These are phyloP conservation scores for Venturia carpophila DNA, from an alignment of 2,329 filamentous ascomycete genomes.

Conservation along the genomic window DNA sequence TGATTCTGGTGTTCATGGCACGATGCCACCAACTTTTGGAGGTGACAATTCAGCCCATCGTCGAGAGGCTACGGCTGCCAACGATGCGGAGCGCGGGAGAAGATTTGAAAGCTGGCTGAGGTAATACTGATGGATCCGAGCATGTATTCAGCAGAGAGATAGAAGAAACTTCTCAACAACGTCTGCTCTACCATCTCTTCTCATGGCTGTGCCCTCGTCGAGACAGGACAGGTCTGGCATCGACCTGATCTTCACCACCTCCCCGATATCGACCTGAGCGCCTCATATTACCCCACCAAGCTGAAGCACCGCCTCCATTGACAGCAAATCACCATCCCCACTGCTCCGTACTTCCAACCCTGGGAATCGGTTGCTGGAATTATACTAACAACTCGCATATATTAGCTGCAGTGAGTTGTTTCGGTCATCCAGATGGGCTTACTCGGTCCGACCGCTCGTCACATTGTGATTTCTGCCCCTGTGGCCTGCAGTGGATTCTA, in stretches of 20 bases:
- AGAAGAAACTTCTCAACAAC: neutral
- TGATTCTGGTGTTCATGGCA: slow-evolving; percentile 6
- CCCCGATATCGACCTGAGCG: neutral
- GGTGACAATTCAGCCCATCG: neutral
- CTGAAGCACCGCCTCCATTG: neutral
- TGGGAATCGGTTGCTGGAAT: neutral
- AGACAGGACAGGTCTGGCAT: neutral
- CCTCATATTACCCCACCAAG: slow-evolving; percentile 3
- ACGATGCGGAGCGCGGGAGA: neutral
- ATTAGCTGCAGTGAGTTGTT: neutral
- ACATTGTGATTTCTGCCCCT: neutral
- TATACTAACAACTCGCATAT: neutral
- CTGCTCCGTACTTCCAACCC: neutral
- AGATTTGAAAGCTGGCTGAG: slow-evolving; percentile 3
- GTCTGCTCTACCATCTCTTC: neutral
- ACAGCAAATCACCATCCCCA: neutral
- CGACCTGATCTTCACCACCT: neutral
- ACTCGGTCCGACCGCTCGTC: neutral
- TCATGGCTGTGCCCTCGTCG: neutral
- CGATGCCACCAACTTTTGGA: neutral
- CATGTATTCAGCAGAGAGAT: neutral
- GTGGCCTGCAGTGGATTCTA: too few species aligned
- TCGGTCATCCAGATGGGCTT: neutral
- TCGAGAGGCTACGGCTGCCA: neutral
- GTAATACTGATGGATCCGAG: neutral